These are phyloP conservation scores for Cordyceps farinosa DNA, from an alignment of 2,329 filamentous ascomycete species.

Conservation along the genomic window DNA sequence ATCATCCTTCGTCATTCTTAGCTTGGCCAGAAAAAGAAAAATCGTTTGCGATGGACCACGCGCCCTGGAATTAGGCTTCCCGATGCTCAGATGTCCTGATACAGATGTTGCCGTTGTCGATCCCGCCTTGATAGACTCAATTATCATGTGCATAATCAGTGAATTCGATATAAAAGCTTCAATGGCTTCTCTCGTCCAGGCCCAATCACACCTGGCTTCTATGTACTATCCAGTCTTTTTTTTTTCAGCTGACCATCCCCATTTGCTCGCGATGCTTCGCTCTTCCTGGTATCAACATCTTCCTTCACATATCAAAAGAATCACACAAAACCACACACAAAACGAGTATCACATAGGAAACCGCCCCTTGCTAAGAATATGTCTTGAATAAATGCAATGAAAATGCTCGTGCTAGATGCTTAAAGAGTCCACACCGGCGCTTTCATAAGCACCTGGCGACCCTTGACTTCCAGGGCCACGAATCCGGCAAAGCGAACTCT, in stretches of 20 bases:
- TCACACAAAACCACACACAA: not conserved
- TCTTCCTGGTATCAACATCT: conserved; percentile 14
- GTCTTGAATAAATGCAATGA: conserved; percentile 4
- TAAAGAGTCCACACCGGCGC: conserved; percentile 66
- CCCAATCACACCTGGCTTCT: not conserved
- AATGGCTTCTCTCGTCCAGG: not conserved
- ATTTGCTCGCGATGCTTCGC: not conserved
- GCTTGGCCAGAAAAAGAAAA: not conserved
- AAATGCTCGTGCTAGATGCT: conserved; percentile 16
- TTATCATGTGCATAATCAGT: not conserved
- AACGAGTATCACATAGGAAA: not conserved
- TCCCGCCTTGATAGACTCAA: not conserved
- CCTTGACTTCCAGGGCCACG: conserved; percentile 69
- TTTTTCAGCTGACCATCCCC: not conserved
- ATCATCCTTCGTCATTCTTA: conserved; percentile 16
- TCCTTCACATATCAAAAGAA: not conserved
- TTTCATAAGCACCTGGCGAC: conserved; percentile 71
- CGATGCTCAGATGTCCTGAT: not conserved
- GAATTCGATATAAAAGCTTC: not conserved
- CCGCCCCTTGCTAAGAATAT: not conserved
- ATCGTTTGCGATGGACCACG: not conserved
- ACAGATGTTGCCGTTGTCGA: not conserved
- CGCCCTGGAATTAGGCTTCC: not conserved
- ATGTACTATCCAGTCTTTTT: not conserved
- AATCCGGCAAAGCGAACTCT: conserved; percentile 75